These are phyloP conservation scores for Piloderma croceum DNA, from an alignment of 768 basidiomycete species.

Conservation along the genomic window DNA sequence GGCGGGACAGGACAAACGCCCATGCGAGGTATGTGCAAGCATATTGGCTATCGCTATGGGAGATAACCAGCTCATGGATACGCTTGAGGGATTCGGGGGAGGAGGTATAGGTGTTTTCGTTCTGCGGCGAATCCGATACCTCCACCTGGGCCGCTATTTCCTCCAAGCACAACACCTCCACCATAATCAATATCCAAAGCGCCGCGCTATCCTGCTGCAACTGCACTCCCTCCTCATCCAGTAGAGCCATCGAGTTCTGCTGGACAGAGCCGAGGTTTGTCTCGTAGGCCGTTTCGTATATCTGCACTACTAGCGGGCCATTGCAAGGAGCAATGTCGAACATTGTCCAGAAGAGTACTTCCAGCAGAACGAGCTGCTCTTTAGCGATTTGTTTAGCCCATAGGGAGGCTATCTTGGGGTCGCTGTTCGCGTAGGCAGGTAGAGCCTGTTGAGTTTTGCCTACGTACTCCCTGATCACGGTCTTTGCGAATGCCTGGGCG, in stretches of 20 bases:
- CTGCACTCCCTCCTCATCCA: constrained; percentile 70
- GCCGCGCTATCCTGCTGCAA: constrained; percentile 63
- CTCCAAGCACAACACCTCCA: constrained; percentile 81
- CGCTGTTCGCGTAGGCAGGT: constrained; percentile 38
- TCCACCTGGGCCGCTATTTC: constrained; percentile 53
- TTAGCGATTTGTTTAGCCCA: constrained; percentile 72
- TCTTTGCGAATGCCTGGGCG: constrained; percentile 54
- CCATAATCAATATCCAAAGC: constrained; percentile 71
- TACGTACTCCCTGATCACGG: constrained; percentile 56
- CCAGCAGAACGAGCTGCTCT: constrained; percentile 77
- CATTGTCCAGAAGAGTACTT: constrained; percentile 86
- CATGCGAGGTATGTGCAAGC: constrained; percentile 74
- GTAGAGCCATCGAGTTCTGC: constrained; percentile 53
- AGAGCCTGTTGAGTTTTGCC: constrained; percentile 45
- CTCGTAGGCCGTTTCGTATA: constrained; percentile 60
- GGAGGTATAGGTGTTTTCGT: constrained; percentile 50
- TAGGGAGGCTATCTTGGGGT: constrained; percentile 54
- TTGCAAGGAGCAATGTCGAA: constrained; percentile 68
- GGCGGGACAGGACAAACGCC: constrained; percentile 73
- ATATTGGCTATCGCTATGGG: constrained; percentile 57
- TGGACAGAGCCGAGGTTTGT: constrained; percentile 64
- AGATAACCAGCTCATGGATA: constrained; percentile 63
- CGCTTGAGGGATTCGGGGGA: constrained; percentile 57
- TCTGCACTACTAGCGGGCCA: constrained; percentile 54
- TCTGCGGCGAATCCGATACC: constrained; percentile 42